Percentiles rank a stretch among this genome's conserved stretches.
Evolutionary conservation across 2,329 filamentous ascomycete genomes (phyloP).

Genomic region (Botryosphaeria dothidea): DNA sequence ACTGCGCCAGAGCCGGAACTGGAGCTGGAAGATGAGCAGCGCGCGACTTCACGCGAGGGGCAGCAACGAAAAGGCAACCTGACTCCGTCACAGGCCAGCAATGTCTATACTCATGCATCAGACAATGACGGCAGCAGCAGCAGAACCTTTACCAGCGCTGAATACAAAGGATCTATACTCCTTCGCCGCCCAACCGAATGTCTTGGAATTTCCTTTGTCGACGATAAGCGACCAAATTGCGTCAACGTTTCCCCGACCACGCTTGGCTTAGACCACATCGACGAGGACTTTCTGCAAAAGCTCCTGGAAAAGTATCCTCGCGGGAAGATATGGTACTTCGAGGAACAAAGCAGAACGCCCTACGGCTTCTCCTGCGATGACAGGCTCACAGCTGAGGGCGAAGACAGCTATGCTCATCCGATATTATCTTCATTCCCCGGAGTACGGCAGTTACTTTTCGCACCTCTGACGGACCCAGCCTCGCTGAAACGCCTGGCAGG

Average conservation of each 20-base stretch:
- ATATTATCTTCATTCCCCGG: constrained; percentile 18
- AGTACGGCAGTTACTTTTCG: constrained; percentile 23
- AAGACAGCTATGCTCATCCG: constrained; percentile 16
- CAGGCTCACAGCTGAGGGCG: constrained; percentile 16
- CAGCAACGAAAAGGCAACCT: no score
- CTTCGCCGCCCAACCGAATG: constrained; percentile 5
- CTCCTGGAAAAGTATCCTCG: constrained; percentile 23
- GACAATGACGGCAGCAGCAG: no score
- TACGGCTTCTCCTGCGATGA: constrained; percentile 16
- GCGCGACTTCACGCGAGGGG: no score
- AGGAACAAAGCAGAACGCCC: neutral
- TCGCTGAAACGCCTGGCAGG: constrained; percentile 24
- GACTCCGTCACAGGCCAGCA: no score
- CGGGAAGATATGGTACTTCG: constrained; percentile 23
- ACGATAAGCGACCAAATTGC: no score
- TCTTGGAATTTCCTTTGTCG: neutral
- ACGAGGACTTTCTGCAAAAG: constrained; percentile 23
- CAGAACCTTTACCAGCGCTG: constrained; percentile 1
- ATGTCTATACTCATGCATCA: no score
- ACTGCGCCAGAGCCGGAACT: constrained; percentile 21
- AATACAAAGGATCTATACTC: constrained; percentile 6
- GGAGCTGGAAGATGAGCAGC: constrained; percentile 21
- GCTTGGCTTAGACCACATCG: constrained; percentile 14
- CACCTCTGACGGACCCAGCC: constrained; percentile 24
- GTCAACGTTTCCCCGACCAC: no score